Evolutionary conservation across 148 eudicot genomes (phyloP), one percentile per base, ranked within the genome.

Genomic region (Dianthus caryophyllus): DNA sequence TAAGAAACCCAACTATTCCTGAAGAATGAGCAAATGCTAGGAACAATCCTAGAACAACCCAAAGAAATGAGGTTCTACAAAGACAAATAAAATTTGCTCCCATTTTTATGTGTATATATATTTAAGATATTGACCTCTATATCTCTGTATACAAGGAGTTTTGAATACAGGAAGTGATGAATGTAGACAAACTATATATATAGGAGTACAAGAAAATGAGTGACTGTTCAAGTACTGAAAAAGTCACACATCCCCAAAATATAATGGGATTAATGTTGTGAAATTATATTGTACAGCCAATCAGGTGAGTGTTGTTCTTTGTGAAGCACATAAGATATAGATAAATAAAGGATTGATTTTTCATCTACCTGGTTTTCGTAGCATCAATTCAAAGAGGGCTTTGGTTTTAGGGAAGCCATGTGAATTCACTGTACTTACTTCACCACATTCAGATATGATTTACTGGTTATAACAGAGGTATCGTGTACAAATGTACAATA

Each of bases 351-450:
- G n/a, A 75, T 65, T 56, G 58, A 61, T 72, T 71, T 73, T 64
- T 52, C 21, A 75, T 56, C 60, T 30, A 51, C 65, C 78, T 54
- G 61, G 58, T 79, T 77, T 81, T 76, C 60, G 77, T 64, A 73
- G 77, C 74, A 49, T 77, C 84, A 76, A 77, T 33, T 7, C 7
- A 33, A 69, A 48, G 61, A 25, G 29, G 48, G 48, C 97, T 76
- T 92, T 81, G 96, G 76, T 74, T 78, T 74, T 10, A 72, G 94
- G 78, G 89, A 84, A 79, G 82, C 78, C 98, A 89, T 87, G 97
- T 88, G 96, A 84, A 33, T 33, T 33, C 7, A 65, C 24, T 74
- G 12, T 69, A 82, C 86, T 85, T 78, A 72, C 84, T 82, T 84
- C 77, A 78, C 75, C 97, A 86, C 93, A 79, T 88, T n/a, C n/a